Evolutionary conservation across 768 basidiomycete species (phyloP).

Genomic region (Podaxis sp.): DNA sequence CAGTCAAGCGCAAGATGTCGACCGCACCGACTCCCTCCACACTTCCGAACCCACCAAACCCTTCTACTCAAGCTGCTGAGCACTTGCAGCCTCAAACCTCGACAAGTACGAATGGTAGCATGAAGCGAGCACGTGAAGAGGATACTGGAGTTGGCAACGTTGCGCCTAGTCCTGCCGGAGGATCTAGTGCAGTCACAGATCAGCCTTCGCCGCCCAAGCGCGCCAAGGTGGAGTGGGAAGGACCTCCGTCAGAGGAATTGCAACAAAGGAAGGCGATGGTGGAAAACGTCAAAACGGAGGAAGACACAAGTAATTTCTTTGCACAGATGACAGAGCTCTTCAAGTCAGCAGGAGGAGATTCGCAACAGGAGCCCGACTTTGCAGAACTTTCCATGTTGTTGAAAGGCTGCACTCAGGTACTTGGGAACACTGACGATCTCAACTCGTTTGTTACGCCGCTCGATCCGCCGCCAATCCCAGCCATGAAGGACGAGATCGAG

Average conservation of each 20-base stretch:
- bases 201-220: conserved; percentile 72
- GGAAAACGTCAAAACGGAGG: conserved; percentile 58
- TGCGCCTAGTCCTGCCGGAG: conserved; percentile 24
- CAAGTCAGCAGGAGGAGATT: conserved; percentile 38
- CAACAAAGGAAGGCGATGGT: conserved; percentile 36
- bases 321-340: conserved; percentile 62
- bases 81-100: conserved; percentile 11
- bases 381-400: conserved; percentile 61
- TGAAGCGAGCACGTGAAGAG: conserved; percentile 53
- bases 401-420: conserved; percentile 44
- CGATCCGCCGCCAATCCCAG: conserved; percentile 22
- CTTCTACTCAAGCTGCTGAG: conserved; percentile 3
- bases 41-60: background rate
- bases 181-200: conserved; percentile 26
- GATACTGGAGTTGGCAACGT: conserved; percentile 32
- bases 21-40: conserved; percentile 16
- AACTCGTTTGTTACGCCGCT: conserved; percentile 24
- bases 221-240: conserved; percentile 68
- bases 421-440: conserved; percentile 22
- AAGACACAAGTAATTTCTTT: conserved; percentile 60
- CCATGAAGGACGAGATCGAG: conserved; percentile 44
- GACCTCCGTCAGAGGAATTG: conserved; percentile 47
- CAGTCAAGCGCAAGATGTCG: conserved; percentile 27
- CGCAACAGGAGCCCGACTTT: conserved; percentile 41
- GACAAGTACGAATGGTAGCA: conserved; percentile 15